Evolutionary conservation across 768 basidiomycete genomes (phyloP).

Genomic region (Mycena alexandri): DNA sequence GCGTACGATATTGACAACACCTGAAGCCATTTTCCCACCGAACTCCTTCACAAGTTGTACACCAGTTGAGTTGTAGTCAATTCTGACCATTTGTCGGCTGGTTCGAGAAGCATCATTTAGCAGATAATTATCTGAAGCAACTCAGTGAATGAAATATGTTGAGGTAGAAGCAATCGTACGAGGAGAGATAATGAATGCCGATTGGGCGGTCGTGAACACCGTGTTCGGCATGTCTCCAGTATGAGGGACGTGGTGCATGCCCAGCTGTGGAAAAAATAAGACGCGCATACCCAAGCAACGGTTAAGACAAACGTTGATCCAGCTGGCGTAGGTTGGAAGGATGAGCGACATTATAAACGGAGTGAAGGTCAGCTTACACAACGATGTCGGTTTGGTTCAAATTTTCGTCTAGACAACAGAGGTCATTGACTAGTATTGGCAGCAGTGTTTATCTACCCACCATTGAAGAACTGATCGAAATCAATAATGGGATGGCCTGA

Average conservation of each 20-base stretch:
- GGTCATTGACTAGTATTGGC: not conserved
- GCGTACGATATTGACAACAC: constrained; percentile 37
- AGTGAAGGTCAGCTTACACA: constrained; percentile 5
- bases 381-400: constrained; percentile 39
- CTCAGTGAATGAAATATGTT: too few relatives aligned
- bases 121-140: constrained; percentile 37
- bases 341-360: constrained; percentile 31
- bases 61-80: constrained; percentile 38
- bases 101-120: constrained; percentile 38
- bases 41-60: constrained; percentile 39
- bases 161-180: constrained; percentile 15
- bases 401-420: constrained; percentile 23
- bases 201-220: constrained; percentile 40
- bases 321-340: constrained; percentile 48
- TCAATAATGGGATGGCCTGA: constrained; percentile 54
- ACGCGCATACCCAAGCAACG: not conserved
- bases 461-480: constrained; percentile 65
- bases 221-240: constrained; percentile 42
- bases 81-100: constrained; percentile 38
- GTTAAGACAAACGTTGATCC: constrained; percentile 53
- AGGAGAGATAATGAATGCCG: constrained; percentile 39
- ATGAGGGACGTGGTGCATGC: constrained; percentile 43
- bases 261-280: constrained; percentile 27
- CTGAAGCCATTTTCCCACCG: constrained; percentile 34
- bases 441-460: constrained; percentile 42